Evolutionary conservation across 202 grass and related monocot species (phyloP).

Genomic region (Bolboschoenoplectus hybrid): DNA sequence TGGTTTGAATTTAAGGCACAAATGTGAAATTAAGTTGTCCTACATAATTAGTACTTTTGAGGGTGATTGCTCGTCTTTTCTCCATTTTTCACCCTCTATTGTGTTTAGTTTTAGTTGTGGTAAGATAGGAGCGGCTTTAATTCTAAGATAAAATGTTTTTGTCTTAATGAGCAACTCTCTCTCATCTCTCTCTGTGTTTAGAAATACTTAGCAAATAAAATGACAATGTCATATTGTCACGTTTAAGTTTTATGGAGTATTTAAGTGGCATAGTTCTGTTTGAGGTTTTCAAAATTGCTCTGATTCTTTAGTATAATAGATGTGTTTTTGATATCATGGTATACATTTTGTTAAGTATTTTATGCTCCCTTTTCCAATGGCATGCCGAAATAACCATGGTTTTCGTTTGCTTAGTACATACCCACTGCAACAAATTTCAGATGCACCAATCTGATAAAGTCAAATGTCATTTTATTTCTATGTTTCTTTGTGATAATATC

Average conservation of each 20-base stretch:
- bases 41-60: background rate
- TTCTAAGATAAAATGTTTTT: slow-evolving; percentile 3
- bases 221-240: background rate
- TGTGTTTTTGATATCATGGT: background rate
- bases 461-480: background rate
- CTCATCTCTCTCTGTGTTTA: background rate
- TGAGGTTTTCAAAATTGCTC: background rate
- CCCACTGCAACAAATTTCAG: background rate
- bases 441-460: background rate
- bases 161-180: background rate
- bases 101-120: slow-evolving; percentile 1
- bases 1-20: background rate
- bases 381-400: background rate
- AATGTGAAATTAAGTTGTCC: background rate
- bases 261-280: background rate
- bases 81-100: background rate
- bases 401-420: background rate
- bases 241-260: background rate
- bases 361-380: background rate
- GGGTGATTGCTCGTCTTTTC: too few species aligned
- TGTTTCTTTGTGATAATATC: too few species aligned
- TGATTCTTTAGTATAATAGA: background rate
- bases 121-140: background rate
- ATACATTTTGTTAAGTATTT: background rate
- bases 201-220: background rate